These are phyloP conservation scores for Wickerhamiella bombiphila DNA, from an alignment of 805 yeast species.

Conservation along the genomic window DNA sequence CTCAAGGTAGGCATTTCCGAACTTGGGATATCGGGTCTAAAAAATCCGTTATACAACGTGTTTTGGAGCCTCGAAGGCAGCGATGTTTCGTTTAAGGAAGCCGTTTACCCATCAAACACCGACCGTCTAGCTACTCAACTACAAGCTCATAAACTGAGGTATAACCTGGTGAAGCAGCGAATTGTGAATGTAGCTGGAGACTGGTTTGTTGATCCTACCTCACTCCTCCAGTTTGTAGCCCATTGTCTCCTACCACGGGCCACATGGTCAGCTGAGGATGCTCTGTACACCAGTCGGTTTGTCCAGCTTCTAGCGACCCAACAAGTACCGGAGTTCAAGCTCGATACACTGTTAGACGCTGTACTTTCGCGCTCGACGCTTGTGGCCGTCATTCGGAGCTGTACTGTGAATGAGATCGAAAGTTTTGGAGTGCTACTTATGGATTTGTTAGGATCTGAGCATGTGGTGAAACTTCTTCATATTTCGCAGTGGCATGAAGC, in stretches of 20 bases:
- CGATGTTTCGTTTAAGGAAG: background rate
- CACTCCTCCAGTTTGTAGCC: background rate
- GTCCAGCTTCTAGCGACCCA: slow-evolving; percentile 1
- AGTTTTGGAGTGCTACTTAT: slow-evolving; percentile 9
- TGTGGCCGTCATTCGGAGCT: slow-evolving; percentile 4
- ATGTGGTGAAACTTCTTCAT: background rate
- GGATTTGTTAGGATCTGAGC: slow-evolving; percentile 6
- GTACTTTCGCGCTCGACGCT: slow-evolving; percentile 5
- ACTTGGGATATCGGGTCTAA: background rate
- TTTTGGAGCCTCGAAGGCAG: background rate
- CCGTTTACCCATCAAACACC: background rate
- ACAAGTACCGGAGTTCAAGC: background rate
- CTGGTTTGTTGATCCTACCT: background rate
- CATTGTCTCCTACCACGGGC: slow-evolving; percentile 7
- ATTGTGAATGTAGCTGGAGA: background rate
- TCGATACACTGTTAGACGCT: background rate
- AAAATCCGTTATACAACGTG: background rate
- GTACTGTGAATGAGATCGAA: slow-evolving; percentile 12
- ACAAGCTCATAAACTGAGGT: background rate
- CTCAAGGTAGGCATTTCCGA: background rate
- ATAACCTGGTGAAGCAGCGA: background rate
- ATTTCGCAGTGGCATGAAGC: background rate
- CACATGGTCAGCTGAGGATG: slow-evolving; percentile 11
- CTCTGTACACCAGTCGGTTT: slow-evolving; percentile 10
- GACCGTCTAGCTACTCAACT: background rate